Evolutionary conservation across 2,329 filamentous ascomycete species (phyloP).

Genomic region (Phyllosticta paracitricarpa): DNA sequence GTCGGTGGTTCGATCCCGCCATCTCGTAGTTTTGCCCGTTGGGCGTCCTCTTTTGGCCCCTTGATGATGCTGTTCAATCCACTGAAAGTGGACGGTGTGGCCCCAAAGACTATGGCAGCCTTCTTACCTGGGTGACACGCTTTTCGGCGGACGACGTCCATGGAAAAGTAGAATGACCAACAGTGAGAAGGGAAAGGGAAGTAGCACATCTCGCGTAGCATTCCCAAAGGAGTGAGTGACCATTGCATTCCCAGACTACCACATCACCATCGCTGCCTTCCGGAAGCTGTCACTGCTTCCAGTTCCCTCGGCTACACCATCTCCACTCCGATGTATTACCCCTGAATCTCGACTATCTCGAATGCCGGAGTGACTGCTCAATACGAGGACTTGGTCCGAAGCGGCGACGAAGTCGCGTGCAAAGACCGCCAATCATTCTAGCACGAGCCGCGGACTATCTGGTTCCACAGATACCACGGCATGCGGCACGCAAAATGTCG

Average conservation of each 20-base stretch:
- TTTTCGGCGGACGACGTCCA: too few species aligned
- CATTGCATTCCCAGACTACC: not conserved
- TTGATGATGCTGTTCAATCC: not conserved
- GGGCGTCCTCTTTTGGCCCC: not conserved
- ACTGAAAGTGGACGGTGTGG: too few species aligned
- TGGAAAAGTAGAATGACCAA: not conserved
- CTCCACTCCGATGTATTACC: not conserved
- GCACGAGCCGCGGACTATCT: not conserved
- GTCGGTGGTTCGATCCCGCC: conserved; percentile 12
- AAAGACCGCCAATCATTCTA: not conserved
- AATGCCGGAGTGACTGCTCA: not conserved
- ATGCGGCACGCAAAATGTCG: not conserved
- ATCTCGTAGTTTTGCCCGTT: conserved; percentile 1
- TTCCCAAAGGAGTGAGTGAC: not conserved
- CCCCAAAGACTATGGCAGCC: too few species aligned
- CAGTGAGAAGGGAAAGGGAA: not conserved
- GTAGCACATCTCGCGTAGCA: not conserved
- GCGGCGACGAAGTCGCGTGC: not conserved
- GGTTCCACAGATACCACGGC: not conserved
- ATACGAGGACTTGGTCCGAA: not conserved
- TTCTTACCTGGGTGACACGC: too few species aligned
- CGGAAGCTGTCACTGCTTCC: too few species aligned
- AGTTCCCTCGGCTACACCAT: not conserved
- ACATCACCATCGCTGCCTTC: not conserved
- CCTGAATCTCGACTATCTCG: not conserved